Conservation (phyloP, 2,329 filamentous ascomycete species). For the Mycosphaerella sp. region DNA sequence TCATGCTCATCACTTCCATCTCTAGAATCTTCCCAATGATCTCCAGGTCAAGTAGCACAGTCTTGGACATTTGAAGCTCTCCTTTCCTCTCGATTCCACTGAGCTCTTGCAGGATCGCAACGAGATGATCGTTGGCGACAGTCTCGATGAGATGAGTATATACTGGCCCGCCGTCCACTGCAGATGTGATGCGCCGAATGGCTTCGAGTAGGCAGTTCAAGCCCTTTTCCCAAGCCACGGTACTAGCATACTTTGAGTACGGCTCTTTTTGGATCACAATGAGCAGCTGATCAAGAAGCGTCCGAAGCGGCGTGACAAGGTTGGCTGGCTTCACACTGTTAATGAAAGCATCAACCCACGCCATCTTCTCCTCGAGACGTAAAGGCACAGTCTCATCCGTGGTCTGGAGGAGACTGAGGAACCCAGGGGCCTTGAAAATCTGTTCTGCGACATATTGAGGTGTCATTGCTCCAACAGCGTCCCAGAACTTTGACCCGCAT, state of each 20-base stretch:
- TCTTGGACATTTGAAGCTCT: slow-evolving; percentile 29
- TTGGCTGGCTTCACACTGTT: slow-evolving; percentile 68
- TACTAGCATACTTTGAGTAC: slow-evolving; percentile 53
- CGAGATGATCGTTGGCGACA: slow-evolving; percentile 28
- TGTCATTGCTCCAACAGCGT: slow-evolving; percentile 73
- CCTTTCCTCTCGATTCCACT: slow-evolving; percentile 29
- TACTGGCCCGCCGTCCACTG: slow-evolving; percentile 27
- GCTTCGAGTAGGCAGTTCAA: slow-evolving; percentile 34
- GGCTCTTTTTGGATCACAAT: slow-evolving; percentile 52
- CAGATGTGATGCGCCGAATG: slow-evolving; percentile 17
- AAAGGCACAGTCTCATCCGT: slow-evolving; percentile 45
- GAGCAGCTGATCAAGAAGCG: slow-evolving; percentile 70
- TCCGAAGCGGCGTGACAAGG: slow-evolving; percentile 70
- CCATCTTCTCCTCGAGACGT: slow-evolving; percentile 56
- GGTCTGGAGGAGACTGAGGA: slow-evolving; percentile 54
- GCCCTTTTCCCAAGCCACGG: slow-evolving; percentile 58
- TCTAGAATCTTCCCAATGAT: slow-evolving; percentile 61
- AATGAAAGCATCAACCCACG: slow-evolving; percentile 74
- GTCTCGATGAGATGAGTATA: slow-evolving; percentile 28
- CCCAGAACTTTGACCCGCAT: slow-evolving; percentile 77
- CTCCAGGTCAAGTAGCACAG: slow-evolving; percentile 49
- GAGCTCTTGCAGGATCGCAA: slow-evolving; percentile 26
- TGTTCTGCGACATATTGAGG: slow-evolving; percentile 77
- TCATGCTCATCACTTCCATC: slow-evolving; percentile 64
- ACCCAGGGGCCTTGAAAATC: slow-evolving; percentile 65